phyloP scores from a whole-genome alignment of 2,329 filamentous ascomycete genomes.

The Ophiostoma australiae region DNA sequence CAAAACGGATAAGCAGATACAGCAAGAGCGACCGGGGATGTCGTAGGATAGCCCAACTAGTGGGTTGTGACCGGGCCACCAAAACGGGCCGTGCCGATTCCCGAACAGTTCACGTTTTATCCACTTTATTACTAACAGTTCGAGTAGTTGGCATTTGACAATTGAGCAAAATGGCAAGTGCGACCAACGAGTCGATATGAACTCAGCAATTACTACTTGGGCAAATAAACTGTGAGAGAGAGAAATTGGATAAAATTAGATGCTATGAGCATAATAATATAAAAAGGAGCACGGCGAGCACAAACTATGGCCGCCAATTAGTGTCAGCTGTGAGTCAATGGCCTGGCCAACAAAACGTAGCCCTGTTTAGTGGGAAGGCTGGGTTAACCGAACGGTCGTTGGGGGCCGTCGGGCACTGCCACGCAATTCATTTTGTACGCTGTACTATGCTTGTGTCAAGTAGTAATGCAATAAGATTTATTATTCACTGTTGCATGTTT shows the following conservation, averaged over 20 bases:
- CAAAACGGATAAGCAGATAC: conserved; percentile 1
- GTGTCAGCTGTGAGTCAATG: background rate
- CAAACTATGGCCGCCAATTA: background rate
- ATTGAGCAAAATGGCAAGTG: background rate
- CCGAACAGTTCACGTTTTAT: conserved; percentile 21
- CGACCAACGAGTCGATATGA: background rate
- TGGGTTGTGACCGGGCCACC: conserved; percentile 19
- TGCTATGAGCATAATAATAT: no score
- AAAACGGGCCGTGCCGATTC: conserved; percentile 31
- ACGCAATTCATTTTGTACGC: background rate
- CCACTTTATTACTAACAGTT: conserved; percentile 13
- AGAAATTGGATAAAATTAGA: no score
- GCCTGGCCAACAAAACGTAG: background rate
- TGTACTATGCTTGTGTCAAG: no score
- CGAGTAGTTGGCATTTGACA: background rate
- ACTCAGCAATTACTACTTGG: background rate
- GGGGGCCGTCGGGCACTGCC: conserved; percentile 3
- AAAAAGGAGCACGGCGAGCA: no score
- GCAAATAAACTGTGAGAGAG: no score
- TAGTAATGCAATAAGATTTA: no score
- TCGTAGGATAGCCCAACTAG: conserved; percentile 12
- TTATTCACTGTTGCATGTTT: no score
- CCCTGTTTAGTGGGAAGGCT: background rate
- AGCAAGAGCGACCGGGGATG: conserved; percentile 11
- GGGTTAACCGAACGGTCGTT: background rate